Evolutionary conservation across 192 early-diverging fungal species (phyloP).

Genomic region (Gamsiella multidivaricata): DNA sequence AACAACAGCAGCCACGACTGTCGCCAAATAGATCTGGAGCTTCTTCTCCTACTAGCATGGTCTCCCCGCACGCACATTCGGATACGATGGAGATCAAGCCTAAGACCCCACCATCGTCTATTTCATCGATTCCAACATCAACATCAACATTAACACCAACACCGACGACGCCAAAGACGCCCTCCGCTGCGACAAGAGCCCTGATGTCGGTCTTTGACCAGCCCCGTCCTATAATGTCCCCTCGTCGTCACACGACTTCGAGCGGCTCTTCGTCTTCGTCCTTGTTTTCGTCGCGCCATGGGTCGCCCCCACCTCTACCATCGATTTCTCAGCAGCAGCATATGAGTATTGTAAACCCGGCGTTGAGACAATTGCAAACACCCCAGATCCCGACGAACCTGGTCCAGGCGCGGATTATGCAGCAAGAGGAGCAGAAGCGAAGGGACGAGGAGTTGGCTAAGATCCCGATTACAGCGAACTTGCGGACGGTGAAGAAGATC

Average conservation of each 20-base stretch:
- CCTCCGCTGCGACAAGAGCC: neutral
- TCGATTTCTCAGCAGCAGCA: slow-evolving; percentile 11
- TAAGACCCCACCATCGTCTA: neutral
- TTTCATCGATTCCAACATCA: slow-evolving; percentile 1
- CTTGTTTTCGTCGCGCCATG: neutral
- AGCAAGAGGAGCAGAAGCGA: slow-evolving; percentile 38
- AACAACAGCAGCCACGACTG: too few relatives aligned
- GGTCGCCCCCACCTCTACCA: slow-evolving; percentile 10
- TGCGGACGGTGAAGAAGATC: slow-evolving; percentile 46
- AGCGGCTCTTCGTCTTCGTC: slow-evolving; percentile 8
- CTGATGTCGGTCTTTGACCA: slow-evolving; percentile 12
- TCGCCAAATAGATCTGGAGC: too few relatives aligned
- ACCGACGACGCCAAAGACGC: neutral
- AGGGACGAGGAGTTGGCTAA: slow-evolving; percentile 42
- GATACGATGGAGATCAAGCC: too few relatives aligned
- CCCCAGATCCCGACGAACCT: slow-evolving; percentile 47
- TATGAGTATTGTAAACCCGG: slow-evolving; percentile 38
- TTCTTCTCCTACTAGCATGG: too few relatives aligned
- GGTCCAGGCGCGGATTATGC: slow-evolving; percentile 45
- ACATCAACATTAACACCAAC: slow-evolving; percentile 5
- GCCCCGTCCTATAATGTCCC: slow-evolving; percentile 14
- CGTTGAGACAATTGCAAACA: slow-evolving; percentile 42
- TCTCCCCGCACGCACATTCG: too few relatives aligned
- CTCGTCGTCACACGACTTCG: slow-evolving; percentile 48
- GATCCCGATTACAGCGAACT: slow-evolving; percentile 51